A percentile compares a stretch with the other conserved stretches of the same genome.
These are phyloP conservation scores for Dioscorea dumetorum DNA, from an alignment of 106 monocot species.

Conservation along the genomic window DNA sequence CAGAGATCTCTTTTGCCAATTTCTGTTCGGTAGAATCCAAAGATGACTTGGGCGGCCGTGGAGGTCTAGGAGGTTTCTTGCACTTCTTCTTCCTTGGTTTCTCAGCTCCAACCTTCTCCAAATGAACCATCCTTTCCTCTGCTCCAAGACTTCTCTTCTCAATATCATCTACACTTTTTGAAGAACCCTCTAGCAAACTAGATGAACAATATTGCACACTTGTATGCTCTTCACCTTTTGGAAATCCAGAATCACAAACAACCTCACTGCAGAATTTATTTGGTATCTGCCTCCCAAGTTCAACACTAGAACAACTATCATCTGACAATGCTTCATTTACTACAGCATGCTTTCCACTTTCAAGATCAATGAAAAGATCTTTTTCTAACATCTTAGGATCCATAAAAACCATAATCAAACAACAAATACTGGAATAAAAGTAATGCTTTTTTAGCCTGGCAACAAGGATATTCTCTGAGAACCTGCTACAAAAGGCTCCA, in stretches of 20 bases:
- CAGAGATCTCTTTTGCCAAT: conserved; percentile 44
- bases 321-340: neutral
- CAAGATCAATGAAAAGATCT: conserved; percentile 30
- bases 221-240: conserved; percentile 6
- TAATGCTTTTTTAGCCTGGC: no score
- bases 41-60: conserved; percentile 35
- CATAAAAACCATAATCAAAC: conserved; percentile 16
- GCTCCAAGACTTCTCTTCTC: conserved; percentile 9
- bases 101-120: conserved; percentile 14
- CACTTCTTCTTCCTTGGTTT: conserved; percentile 41
- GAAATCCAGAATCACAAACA: conserved; percentile 1
- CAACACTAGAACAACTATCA: neutral
- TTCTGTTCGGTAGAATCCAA: conserved; percentile 51
- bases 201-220: neutral
- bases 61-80: conserved; percentile 67
- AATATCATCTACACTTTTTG: conserved; percentile 12
- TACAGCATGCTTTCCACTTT: conserved; percentile 8
- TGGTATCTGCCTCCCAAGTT: neutral
- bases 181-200: neutral
- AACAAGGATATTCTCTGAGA: no score
- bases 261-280: conserved; percentile 16
- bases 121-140: conserved; percentile 7
- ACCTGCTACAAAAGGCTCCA: no score
- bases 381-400: conserved; percentile 17
- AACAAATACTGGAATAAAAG: neutral